These are phyloP conservation scores for Boechera stricta DNA, from an alignment of 345 rosid genomes.

Conservation along the genomic window DNA sequence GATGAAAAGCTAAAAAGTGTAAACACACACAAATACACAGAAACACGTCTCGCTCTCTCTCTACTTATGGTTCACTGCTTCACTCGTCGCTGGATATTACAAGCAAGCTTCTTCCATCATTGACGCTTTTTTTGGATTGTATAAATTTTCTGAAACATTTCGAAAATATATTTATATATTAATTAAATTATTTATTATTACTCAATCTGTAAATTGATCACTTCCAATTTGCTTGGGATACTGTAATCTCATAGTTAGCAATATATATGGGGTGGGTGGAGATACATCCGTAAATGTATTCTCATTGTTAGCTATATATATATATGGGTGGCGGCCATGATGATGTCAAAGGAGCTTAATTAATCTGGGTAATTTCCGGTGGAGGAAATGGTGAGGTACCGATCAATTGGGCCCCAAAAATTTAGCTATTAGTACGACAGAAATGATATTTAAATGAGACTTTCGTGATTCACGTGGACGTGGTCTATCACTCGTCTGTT, in stretches of 20 bases:
- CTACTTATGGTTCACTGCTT: background rate
- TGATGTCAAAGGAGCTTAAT: too few relatives aligned
- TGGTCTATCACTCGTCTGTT: background rate
- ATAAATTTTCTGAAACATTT: background rate
- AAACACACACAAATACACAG: background rate
- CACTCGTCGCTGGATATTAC: constrained; percentile 31
- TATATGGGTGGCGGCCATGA: too few relatives aligned
- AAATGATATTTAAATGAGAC: background rate
- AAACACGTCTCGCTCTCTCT: constrained; percentile 24
- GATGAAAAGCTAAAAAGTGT: constrained; percentile 20
- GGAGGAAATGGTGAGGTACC: background rate
- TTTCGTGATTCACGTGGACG: background rate
- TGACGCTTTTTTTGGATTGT: constrained; percentile 24
- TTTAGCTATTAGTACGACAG: background rate
- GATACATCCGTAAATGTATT: too few relatives aligned
- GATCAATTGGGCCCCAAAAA: background rate
- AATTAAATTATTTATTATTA: too few relatives aligned
- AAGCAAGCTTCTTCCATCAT: constrained; percentile 26
- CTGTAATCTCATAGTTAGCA: too few relatives aligned
- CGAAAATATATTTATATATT: too few relatives aligned
- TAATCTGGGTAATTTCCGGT: too few relatives aligned
- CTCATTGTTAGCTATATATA: too few relatives aligned
- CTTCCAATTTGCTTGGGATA: too few relatives aligned
- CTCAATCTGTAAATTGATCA: too few relatives aligned
- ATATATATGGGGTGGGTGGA: too few relatives aligned